Percentiles rank a stretch among this genome's conserved stretches.
Conservation (phyloP, 768 basidiomycete genomes). For the Tulasnella sp. region DNA sequence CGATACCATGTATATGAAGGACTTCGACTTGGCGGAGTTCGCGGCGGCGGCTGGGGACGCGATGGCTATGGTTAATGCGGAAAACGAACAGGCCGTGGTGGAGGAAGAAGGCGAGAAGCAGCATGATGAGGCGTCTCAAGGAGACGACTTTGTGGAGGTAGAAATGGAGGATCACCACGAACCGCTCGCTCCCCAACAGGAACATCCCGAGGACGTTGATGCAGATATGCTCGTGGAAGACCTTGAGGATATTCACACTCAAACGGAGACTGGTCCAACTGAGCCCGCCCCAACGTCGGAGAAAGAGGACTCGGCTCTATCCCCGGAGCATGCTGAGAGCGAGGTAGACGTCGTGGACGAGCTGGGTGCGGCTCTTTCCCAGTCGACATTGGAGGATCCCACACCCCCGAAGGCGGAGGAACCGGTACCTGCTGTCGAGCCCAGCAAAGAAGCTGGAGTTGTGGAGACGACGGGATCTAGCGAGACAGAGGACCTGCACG, state of each 20-base stretch:
- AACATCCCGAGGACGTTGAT: not conserved
- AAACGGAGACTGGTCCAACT: not conserved
- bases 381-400: not conserved
- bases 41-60: constrained; percentile 7
- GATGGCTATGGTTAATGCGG: constrained; percentile 3
- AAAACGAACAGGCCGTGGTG: not conserved
- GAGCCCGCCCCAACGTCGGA: not conserved
- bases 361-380: not conserved
- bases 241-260: not conserved
- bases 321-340: not conserved
- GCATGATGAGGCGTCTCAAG: not conserved
- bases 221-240: not conserved
- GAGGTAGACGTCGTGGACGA: not conserved
- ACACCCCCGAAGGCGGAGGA: not conserved
- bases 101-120: not conserved
- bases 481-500: not conserved
- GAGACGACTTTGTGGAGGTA: not conserved
- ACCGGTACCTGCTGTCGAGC: not conserved
- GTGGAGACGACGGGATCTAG: not conserved
- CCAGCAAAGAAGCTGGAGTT: not conserved
- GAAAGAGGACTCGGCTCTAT: not conserved
- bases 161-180: not conserved
- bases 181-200: not conserved
- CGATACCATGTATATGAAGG: constrained; percentile 12
- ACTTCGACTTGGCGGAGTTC: constrained; percentile 9